Base-by-base conservation (phyloP, 148 eudicot species). In the Dysphania ambrosioides region DNA sequence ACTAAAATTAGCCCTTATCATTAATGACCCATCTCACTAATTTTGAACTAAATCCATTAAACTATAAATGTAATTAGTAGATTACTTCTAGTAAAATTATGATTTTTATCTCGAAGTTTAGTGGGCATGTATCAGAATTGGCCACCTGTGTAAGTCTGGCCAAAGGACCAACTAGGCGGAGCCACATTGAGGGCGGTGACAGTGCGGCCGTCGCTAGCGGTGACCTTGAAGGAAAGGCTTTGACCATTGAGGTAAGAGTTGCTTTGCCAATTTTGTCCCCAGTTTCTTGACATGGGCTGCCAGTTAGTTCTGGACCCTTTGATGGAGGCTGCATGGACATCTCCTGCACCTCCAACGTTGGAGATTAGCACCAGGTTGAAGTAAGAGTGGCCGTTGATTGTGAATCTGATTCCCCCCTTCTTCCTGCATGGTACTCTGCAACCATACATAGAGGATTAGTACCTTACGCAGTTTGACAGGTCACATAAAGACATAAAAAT, bases 211-310 rank as follows among this genome's bases (percentile, higher is more conserved):
- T 91, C 89, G 26, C 96, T 82, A 12, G 88, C 82, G 72, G 96
- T 91, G 77, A 91, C 96, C 78, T 79, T 86, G 67, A 91, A 91
- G 30, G 96, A 91, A 44, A 91, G 89, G 74, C 60, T 42, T 47
- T 88, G 96, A 0, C 92, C 89, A 59, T 88, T 77, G 31, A 91
- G 90, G 32, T 40, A 65, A 42, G 81, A 66, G 84, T 84, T 87
- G 88, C 87, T 87, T 77, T 91, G 96, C 96, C 96, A 91, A 38
- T 91, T 91, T 63, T 88, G 92, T 0, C 96, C 96, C 96, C 96
- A 90, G 77, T 90, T 90, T 49, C 96, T 78, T 2, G 92, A 90
- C 96, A 90, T 87, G 29, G 89, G 58, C 74, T 84, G 83, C 96
- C 96, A 90, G 0, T 23, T 71, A 0, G 92, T 84, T 34, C 58